A percentile compares a stretch with the other conserved stretches of the same genome.
phyloP scores from a whole-genome alignment of 345 rosid genomes.

The Euphorbia tirucalli region DNA sequence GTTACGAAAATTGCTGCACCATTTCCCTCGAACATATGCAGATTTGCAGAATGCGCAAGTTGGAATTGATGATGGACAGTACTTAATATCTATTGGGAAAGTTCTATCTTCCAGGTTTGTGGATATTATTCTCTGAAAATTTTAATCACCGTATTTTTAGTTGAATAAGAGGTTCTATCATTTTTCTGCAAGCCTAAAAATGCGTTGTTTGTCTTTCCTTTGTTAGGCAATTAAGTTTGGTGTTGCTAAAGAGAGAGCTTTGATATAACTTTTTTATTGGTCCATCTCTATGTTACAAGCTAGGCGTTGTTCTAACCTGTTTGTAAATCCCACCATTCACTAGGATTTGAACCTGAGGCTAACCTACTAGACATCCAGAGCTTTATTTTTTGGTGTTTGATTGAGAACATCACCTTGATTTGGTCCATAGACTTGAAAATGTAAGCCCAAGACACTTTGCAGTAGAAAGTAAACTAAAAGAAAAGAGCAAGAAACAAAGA shows the following conservation, averaged over 20 bases:
- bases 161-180: background rate
- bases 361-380: background rate
- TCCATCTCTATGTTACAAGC: background rate
- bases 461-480: background rate
- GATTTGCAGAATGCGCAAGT: constrained; percentile 77
- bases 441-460: background rate
- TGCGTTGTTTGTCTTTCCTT: background rate
- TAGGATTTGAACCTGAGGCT: background rate
- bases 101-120: constrained; percentile 74
- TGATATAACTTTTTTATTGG: constrained; percentile 2
- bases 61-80: constrained; percentile 81
- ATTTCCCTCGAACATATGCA: constrained; percentile 93
- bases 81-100: constrained; percentile 82
- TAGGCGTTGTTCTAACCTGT: background rate
- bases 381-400: background rate
- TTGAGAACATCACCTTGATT: background rate
- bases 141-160: background rate
- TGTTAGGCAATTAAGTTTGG: background rate
- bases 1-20: constrained; percentile 76
- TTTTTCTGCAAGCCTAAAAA: background rate
- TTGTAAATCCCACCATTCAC: background rate
- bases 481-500: background rate
- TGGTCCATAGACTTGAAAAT: background rate
- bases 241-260: background rate
- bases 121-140: background rate